Conservation (phyloP, 257 asterid species). For the Solanum peruvianum region DNA sequence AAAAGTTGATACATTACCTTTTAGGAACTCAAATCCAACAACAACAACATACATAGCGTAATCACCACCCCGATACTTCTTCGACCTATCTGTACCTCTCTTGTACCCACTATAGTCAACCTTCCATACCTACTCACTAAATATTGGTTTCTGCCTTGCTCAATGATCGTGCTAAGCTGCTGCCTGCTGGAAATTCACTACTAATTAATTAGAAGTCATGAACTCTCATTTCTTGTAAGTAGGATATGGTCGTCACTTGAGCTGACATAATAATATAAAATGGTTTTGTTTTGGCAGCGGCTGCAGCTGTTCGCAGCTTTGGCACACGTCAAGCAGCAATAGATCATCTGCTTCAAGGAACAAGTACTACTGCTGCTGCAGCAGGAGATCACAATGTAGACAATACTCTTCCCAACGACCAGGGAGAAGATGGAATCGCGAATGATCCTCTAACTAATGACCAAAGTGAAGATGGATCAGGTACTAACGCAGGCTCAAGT, state of each 20-base stretch:
- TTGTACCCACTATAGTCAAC: neutral
- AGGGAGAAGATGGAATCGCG: neutral
- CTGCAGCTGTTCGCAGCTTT: constrained; percentile 33
- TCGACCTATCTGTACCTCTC: neutral
- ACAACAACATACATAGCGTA: neutral
- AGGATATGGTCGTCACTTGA: neutral
- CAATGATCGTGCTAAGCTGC: neutral
- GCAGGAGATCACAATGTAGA: neutral
- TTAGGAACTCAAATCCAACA: neutral
- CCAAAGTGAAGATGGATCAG: neutral
- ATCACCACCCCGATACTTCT: neutral
- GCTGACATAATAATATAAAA: neutral
- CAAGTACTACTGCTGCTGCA: constrained; percentile 11
- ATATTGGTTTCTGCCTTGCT: neutral
- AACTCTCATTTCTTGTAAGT: neutral
- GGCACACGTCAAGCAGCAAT: constrained; percentile 44
- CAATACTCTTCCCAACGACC: neutral
- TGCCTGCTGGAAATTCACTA: neutral
- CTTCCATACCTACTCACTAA: neutral
- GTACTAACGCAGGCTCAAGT: neutral
- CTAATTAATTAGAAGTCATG: neutral
- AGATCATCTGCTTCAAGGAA: constrained; percentile 28
- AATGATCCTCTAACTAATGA: neutral
- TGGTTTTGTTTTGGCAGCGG: constrained; percentile 27
- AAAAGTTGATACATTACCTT: neutral